Percentiles rank a stretch among this genome's conserved stretches.
phyloP scores from a whole-genome alignment of 2,329 filamentous ascomycete species.

The Colletotrichum musicola region DNA sequence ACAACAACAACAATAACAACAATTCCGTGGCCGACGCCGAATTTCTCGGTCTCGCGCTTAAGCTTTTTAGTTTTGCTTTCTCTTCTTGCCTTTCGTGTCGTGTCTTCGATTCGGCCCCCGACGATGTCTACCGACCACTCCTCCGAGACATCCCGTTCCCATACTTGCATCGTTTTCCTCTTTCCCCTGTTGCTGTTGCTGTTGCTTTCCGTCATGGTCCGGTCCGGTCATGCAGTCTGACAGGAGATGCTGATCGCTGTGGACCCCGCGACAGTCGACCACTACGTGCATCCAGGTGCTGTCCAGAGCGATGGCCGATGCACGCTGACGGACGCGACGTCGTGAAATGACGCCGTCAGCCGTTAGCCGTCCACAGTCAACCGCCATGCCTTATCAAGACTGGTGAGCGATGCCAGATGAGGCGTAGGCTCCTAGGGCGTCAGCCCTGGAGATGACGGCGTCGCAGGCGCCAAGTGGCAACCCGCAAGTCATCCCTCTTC shows the following conservation, averaged over 20 bases:
- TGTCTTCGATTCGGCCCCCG: too few species aligned
- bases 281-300: not conserved
- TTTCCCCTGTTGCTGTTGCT: not conserved
- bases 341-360: constrained; percentile 13
- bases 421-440: constrained; percentile 13
- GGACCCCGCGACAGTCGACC: constrained; percentile 13
- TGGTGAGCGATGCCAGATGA: not conserved
- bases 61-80: not conserved
- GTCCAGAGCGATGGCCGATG: constrained; percentile 1
- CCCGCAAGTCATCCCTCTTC: constrained; percentile 7
- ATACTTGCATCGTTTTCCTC: not conserved
- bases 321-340: constrained; percentile 6
- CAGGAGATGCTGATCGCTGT: constrained; percentile 27
- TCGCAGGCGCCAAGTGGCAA: constrained; percentile 27
- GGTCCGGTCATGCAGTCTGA: constrained; percentile 23
- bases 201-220: constrained; percentile 2
- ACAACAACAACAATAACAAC: not conserved
- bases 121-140: too few species aligned
- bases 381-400: not conserved
- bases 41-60: not conserved
- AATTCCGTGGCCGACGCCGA: not conserved
- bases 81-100: not conserved
- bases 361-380: not conserved
- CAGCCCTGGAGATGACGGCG: constrained; percentile 30
- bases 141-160: too few species aligned